Conservation (phyloP, 2,329 filamentous ascomycete genomes). For the Nannizzia gypsea region DNA sequence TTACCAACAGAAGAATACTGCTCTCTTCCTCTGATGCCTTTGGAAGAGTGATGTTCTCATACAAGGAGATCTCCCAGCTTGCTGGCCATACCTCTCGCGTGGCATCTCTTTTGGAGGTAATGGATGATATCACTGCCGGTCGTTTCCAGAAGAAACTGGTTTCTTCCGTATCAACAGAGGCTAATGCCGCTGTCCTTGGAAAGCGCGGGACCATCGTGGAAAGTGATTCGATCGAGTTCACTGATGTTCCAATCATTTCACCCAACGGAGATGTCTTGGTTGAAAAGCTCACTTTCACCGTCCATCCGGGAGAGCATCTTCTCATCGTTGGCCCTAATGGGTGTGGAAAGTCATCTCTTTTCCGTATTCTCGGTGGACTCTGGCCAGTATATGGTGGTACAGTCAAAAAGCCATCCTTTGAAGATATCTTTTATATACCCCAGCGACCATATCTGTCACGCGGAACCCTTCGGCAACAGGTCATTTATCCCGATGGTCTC, state of each 20-base stretch:
- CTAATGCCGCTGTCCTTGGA: constrained; percentile 70
- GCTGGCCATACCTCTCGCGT: constrained; percentile 93
- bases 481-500: constrained; percentile 86
- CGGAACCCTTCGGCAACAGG: constrained; percentile 86
- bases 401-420: constrained; percentile 80
- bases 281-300: constrained; percentile 71
- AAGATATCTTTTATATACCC: constrained; percentile 95
- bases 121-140: constrained; percentile 81
- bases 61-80: constrained; percentile 92
- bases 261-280: constrained; percentile 92
- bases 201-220: constrained; percentile 73
- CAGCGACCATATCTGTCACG: constrained; percentile 88
- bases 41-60: constrained; percentile 92
- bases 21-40: constrained; percentile 91
- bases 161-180: constrained; percentile 69
- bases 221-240: constrained; percentile 72
- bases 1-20: constrained; percentile 86
- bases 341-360: constrained; percentile 90
- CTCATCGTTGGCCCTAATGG: constrained; percentile 94
- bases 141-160: constrained; percentile 95
- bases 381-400: constrained; percentile 97
- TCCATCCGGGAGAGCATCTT: constrained; percentile 76
- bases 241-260: constrained; percentile 85
- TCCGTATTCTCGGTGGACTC: constrained; percentile 87
- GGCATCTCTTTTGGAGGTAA: constrained; percentile 77